Base-by-base conservation (phyloP, 1,284 basidiomycete genomes). In the Sporisorium scitamineum region DNA sequence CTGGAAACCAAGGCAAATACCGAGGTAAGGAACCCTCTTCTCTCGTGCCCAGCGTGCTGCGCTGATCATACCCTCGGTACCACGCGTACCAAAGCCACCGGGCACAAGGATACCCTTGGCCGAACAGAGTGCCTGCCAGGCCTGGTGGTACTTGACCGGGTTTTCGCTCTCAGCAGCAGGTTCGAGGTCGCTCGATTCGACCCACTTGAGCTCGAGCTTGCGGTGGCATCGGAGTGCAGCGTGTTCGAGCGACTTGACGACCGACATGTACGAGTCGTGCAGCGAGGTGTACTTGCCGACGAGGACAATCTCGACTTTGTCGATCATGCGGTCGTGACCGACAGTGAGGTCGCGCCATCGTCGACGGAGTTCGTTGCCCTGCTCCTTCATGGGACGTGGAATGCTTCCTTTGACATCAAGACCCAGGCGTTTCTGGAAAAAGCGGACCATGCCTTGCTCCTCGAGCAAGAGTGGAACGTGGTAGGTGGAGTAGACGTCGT, bases 251-350 rank as follows among this genome's bases (percentile, higher is more conserved):
- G 97, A 91, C 88, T 99, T 99, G 84, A 92, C 92, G 58, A 99
- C 97, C 39, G 93, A 95, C 93, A 98, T 98, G 87, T 99, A 99
- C 39, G 95, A 97, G 86, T 99, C 96, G 86, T 96, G 93, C 56
- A 99, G 88, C 69, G 95, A 92, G 7, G 95, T 98, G 88, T 99
- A 99, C 87, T 99, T 99, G 56, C 96, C 96, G 22, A 99, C 94
- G 41, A 99, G 88, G 22, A 93, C 94, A 70, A 99, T 94, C 52
- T 91, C 91, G 42, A 97, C 94, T 26, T 90, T 89, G 80, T 98
- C 95, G 86, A 93, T 95, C n/a, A 94, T 88, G 39, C 95, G 91
- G 85, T 97, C 96, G 85, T 95, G 92, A 20, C 93, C 89, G 74
- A 90, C 88, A 16, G 94, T 98, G 80, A 99, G 88, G 29, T 92